These are phyloP conservation scores for Asterella californica DNA, from an alignment of 225 moss, liverwort and hornwort species.

Conservation along the genomic window DNA sequence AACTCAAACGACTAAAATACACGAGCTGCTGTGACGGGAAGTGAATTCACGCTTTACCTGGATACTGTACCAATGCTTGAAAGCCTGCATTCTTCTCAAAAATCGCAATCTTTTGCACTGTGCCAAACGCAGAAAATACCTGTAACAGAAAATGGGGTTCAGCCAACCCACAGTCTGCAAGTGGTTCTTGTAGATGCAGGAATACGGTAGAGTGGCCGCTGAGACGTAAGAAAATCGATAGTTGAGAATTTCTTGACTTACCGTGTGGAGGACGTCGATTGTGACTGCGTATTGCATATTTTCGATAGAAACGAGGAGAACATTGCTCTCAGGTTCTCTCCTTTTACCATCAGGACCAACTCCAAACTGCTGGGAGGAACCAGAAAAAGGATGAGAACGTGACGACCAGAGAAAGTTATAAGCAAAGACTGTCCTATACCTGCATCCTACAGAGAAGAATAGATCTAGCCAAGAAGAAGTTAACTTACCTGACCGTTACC, in stretches of 20 bases:
- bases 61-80: conserved; percentile 97
- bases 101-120: conserved; percentile 96
- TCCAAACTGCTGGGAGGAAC: conserved; percentile 57
- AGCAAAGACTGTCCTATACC: neutral
- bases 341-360: conserved; percentile 95
- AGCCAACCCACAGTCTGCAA: neutral
- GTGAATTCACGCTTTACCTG: conserved; percentile 43
- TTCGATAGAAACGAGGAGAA: conserved; percentile 88
- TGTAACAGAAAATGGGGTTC: conserved; percentile 13
- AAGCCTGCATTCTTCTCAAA: conserved; percentile 99
- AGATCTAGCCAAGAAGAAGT: neutral
- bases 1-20: neutral
- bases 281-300: conserved; percentile 99
- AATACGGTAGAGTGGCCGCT: neutral
- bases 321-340: conserved; percentile 98
- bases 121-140: conserved; percentile 98
- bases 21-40: neutral
- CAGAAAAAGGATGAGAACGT: neutral
- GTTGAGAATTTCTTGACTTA: conserved; percentile 23
- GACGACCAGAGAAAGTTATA: neutral
- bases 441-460: neutral
- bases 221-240: neutral
- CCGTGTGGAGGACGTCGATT: conserved; percentile 95
- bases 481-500: conserved; percentile 82
- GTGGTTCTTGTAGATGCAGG: neutral